Evolutionary conservation across 1,284 basidiomycete species (phyloP).

Genomic region (Marasmius tenuissimus): DNA sequence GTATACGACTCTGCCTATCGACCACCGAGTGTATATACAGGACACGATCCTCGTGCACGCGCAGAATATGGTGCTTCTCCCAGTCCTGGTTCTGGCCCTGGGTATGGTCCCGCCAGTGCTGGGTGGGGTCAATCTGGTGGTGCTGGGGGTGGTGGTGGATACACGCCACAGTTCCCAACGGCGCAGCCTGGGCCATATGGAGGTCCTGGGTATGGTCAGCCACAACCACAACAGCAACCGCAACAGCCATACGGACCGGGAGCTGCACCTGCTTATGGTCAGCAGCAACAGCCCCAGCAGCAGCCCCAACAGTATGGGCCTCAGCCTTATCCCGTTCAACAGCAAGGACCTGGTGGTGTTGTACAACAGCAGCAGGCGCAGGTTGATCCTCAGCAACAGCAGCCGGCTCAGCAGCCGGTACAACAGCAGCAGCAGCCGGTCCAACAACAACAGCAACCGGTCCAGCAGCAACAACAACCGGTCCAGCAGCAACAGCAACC

Average conservation of each 20-base stretch:
- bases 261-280: constrained; percentile 15
- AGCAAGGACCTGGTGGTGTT: constrained; percentile 19
- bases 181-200: constrained; percentile 10
- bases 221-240: constrained; percentile 1
- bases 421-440: constrained; percentile 8
- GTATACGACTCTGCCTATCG: constrained; percentile 2
- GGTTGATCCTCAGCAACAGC: constrained; percentile 24
- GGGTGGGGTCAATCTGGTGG: not conserved
- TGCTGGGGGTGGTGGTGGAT: not conserved
- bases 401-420: constrained; percentile 17
- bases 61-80: not conserved
- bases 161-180: constrained; percentile 5
- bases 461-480: constrained; percentile 20
- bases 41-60: not conserved
- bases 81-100: not conserved
- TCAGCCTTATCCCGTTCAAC: constrained; percentile 18
- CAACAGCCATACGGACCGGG: constrained; percentile 18
- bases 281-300: constrained; percentile 14
- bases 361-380: constrained; percentile 27
- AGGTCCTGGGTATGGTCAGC: constrained; percentile 2
- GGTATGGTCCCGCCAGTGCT: constrained; percentile 1
- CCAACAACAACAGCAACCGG: constrained; percentile 22
- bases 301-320: constrained; percentile 19
- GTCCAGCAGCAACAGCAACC: constrained; percentile 25
- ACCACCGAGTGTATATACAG: not conserved